These are phyloP conservation scores for Helminthosporium solani DNA, from an alignment of 2,329 filamentous ascomycete species.

Conservation along the genomic window DNA sequence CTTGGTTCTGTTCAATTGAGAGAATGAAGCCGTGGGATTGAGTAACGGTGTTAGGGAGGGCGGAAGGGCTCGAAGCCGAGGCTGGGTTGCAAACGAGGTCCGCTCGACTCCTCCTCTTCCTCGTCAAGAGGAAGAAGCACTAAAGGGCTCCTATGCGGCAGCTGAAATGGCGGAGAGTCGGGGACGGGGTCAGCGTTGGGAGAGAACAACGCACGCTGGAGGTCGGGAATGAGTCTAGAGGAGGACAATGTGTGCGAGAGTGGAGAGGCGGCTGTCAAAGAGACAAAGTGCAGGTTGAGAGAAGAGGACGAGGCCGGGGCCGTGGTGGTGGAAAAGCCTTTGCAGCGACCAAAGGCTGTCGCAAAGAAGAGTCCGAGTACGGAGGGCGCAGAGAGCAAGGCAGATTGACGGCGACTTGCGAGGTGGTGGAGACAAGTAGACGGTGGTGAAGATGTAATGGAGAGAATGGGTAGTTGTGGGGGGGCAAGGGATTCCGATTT, in stretches of 20 bases:
- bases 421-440: too few species aligned
- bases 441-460: too few species aligned
- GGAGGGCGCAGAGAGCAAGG: not conserved
- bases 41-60: constrained; percentile 91
- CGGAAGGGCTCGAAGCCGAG: constrained; percentile 89
- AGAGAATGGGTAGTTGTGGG: not conserved
- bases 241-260: constrained; percentile 53
- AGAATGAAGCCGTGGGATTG: too few species aligned
- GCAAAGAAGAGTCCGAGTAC: constrained; percentile 1
- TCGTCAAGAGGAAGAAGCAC: constrained; percentile 98
- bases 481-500: not conserved
- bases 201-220: constrained; percentile 47
- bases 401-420: too few species aligned
- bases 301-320: constrained; percentile 45
- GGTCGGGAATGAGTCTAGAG: too few species aligned
- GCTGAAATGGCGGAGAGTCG: constrained; percentile 70
- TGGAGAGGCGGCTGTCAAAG: constrained; percentile 46
- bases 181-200: constrained; percentile 48
- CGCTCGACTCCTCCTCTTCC: constrained; percentile 99
- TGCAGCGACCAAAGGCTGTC: constrained; percentile 45
- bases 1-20: too few species aligned
- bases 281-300: constrained; percentile 51
- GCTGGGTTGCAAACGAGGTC: constrained; percentile 84
- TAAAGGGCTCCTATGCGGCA: constrained; percentile 99
- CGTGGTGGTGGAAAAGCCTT: constrained; percentile 48